Base-by-base conservation (phyloP, 768 basidiomycete genomes). In the Auricularia sp. region DNA sequence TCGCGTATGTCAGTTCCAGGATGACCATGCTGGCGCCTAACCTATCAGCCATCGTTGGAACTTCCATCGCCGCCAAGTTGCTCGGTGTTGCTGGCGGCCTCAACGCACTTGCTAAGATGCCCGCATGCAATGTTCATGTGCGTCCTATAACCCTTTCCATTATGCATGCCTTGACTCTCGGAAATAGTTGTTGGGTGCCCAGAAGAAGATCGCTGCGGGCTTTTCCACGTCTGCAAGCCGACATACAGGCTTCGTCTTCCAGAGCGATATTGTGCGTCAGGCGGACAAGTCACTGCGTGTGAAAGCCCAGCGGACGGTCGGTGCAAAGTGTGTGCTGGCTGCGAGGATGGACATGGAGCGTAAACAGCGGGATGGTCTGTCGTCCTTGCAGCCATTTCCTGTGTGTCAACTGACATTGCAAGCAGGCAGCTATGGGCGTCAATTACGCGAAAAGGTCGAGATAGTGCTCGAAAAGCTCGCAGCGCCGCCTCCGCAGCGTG, bases 21-120 rank as follows among this genome's bases (percentile, higher is more conserved):
- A 98, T 99, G 93, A 92, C 93, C 78, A 85, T 93, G 64, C 88
- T 99, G 72, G 96, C 97, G 70, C 97, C 97, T 72, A 99, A 99
- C 76, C 85, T 99, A 73, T 96, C 94, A 71, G 89, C 91, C 76
- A 97, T 99, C 77, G 92, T 98, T 78, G 96, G 97, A 76, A 97
- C 97, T 65, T 93, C 91, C 70, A 96, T 94, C 81, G 97, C 97
- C 63, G 97, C 97, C 59, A 99, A 99, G 80, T 78, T 99, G 62
- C 86, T 99, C 47, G 97, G 97, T 73, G 92, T 98, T 62, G 94
- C 97, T 47, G 97, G 97, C 64, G 97, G 97, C 64, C 82, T 99
- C 33, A 83, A 81, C 53, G 92, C 90, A 0, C 83, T 98, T 42
- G 89, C 90, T 54, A 94, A 95, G 74, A 94, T 97, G 85, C 97